Percentiles rank a stretch among this genome's conserved stretches.
These are phyloP conservation scores for Penicillium polonicum DNA, from an alignment of 2,329 filamentous ascomycete species.

Conservation along the genomic window DNA sequence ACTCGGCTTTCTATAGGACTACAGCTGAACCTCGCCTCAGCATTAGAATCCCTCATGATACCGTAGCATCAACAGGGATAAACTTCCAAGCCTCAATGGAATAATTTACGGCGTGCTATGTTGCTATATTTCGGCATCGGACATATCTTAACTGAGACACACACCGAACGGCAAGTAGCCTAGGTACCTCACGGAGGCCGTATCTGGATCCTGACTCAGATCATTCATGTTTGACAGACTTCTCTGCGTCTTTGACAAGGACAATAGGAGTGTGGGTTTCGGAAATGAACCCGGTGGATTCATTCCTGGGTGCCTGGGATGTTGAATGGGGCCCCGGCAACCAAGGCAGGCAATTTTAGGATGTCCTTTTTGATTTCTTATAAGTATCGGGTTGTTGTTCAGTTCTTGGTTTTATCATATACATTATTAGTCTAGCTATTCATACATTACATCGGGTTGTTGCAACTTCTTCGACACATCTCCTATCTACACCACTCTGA, in stretches of 20 bases:
- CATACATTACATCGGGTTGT: not conserved
- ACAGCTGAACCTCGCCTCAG: slow-evolving; percentile 6
- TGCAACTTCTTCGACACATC: not conserved
- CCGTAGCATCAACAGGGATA: slow-evolving; percentile 4
- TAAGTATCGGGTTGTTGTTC: not conserved
- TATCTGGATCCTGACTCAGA: slow-evolving; percentile 16
- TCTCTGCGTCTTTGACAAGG: slow-evolving; percentile 6
- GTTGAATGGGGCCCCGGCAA: slow-evolving; percentile 2
- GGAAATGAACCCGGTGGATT: not conserved
- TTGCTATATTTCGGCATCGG: not conserved
- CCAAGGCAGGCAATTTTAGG: slow-evolving; percentile 12
- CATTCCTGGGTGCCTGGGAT: slow-evolving; percentile 10
- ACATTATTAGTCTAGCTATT: slow-evolving; percentile 7
- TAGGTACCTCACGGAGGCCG: not conserved
- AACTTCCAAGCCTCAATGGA: not conserved
- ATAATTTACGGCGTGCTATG: not conserved
- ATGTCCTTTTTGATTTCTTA: not conserved
- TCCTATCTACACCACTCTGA: not conserved
- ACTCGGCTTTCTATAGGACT: not conserved
- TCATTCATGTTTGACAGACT: slow-evolving; percentile 15
- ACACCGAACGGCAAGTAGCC: not conserved
- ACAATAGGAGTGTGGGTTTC: not conserved
- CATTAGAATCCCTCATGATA: not conserved
- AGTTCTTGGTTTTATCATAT: not conserved
- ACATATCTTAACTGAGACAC: not conserved